These are phyloP conservation scores for Globisporangium perplexum DNA, from an alignment of 352 stramenopile genomes.

Conservation along the genomic window DNA sequence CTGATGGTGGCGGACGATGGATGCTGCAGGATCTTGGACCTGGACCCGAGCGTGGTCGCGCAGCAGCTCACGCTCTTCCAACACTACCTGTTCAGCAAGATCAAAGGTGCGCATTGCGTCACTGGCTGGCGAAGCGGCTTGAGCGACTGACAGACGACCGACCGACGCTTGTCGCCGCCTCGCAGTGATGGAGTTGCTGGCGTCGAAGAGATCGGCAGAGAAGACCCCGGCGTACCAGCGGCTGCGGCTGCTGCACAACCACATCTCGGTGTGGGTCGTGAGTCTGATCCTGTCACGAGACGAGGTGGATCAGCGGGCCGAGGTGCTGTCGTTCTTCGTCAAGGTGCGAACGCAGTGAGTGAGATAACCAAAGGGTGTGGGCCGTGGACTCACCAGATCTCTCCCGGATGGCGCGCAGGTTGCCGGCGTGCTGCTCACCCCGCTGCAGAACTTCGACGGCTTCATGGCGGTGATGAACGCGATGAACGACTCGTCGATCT, in stretches of 20 bases:
- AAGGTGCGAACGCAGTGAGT: conserved; percentile 37
- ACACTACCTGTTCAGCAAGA: conserved; percentile 86
- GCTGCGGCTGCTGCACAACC: conserved; percentile 78
- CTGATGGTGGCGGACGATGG: background rate
- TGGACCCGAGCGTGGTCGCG: conserved; percentile 72
- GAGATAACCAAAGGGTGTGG: no score
- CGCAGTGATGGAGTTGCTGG: conserved; percentile 72
- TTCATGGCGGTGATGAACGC: conserved; percentile 91
- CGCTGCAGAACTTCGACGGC: conserved; percentile 82
- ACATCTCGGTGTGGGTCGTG: conserved; percentile 84
- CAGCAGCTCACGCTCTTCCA: conserved; percentile 85
- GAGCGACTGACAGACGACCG: background rate
- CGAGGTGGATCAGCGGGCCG: conserved; percentile 74
- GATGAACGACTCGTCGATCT: conserved; percentile 83
- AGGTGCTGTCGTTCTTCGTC: conserved; percentile 83
- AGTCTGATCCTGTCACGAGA: conserved; percentile 71
- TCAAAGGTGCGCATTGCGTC: conserved; percentile 35
- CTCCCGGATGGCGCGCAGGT: conserved; percentile 24
- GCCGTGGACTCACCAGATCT: background rate
- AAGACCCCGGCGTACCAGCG: conserved; percentile 82
- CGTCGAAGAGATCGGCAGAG: conserved; percentile 64
- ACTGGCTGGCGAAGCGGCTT: background rate
- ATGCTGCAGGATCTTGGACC: conserved; percentile 52
- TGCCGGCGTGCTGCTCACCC: conserved; percentile 61
- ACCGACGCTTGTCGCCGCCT: background rate